Conservation (phyloP, 768 basidiomycete species). For the Mycena polygramma region DNA sequence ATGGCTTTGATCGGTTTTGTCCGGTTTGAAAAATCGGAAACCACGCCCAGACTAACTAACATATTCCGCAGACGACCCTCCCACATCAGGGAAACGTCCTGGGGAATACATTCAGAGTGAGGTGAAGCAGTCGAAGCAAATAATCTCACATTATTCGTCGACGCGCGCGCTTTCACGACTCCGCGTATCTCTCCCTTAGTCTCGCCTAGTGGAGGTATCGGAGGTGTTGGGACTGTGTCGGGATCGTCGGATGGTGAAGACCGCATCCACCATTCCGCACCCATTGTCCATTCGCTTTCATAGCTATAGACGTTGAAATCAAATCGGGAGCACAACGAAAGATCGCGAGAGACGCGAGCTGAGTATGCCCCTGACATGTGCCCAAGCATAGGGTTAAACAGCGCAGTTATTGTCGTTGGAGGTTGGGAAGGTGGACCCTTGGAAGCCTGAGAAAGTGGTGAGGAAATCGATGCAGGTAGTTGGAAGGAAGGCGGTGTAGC, state of each 20-base stretch:
- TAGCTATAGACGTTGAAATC: slow-evolving; percentile 98
- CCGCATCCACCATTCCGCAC: slow-evolving; percentile 96
- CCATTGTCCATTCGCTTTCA: slow-evolving; percentile 96
- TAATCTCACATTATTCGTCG: slow-evolving; percentile 85
- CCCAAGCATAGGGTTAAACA: slow-evolving; percentile 97
- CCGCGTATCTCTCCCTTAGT: slow-evolving; percentile 68
- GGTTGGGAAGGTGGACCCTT: slow-evolving; percentile 72
- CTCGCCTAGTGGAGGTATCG: slow-evolving; percentile 33
- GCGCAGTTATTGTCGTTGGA: slow-evolving; percentile 93
- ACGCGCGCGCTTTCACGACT: slow-evolving; percentile 90
- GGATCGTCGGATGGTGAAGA: slow-evolving; percentile 55
- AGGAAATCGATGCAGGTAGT: slow-evolving; percentile 53
- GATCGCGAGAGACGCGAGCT: slow-evolving; percentile 86
- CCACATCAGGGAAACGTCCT: slow-evolving; percentile 93
- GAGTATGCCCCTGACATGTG: slow-evolving; percentile 94
- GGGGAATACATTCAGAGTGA: slow-evolving; percentile 43
- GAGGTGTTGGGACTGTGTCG: slow-evolving; percentile 33
- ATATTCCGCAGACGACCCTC: slow-evolving; percentile 92
- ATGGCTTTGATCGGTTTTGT: slow-evolving; percentile 90
- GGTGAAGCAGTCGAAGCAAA: slow-evolving; percentile 5
- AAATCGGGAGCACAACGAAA: slow-evolving; percentile 90
- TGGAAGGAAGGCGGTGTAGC: slow-evolving; percentile 76
- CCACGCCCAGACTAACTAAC: slow-evolving; percentile 89
- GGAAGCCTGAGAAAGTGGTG: slow-evolving; percentile 49
- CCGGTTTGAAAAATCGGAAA: slow-evolving; percentile 90